Percentiles rank a stretch among this genome's conserved stretches.
Evolutionary conservation across 768 basidiomycete genomes (phyloP).

Genomic region (Termitomyces sp.): DNA sequence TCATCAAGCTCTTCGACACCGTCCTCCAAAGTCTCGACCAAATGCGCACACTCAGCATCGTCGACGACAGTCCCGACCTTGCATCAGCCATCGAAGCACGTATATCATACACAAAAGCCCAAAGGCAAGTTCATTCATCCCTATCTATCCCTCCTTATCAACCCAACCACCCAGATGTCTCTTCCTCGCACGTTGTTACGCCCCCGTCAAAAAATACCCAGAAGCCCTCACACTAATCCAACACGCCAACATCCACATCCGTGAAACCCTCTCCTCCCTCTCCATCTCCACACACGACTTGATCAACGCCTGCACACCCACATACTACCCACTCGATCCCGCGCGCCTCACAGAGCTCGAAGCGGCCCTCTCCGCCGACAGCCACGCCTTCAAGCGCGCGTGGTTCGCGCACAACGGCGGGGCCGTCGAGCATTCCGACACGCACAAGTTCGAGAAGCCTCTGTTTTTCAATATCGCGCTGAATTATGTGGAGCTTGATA

Average conservation of each 20-base stretch:
- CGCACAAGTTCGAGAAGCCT: slow-evolving; percentile 62
- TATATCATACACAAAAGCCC: slow-evolving; percentile 67
- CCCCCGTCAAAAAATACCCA: slow-evolving; percentile 60
- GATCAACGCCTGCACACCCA: slow-evolving; percentile 32
- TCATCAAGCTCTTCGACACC: slow-evolving; percentile 86
- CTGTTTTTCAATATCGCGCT: slow-evolving; percentile 92
- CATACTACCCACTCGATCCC: slow-evolving; percentile 50
- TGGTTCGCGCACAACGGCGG: slow-evolving; percentile 83
- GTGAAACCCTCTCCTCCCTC: slow-evolving; percentile 57
- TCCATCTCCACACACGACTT: slow-evolving; percentile 42
- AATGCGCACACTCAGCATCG: slow-evolving; percentile 76
- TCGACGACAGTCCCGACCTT: slow-evolving; percentile 85
- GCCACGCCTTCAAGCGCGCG: slow-evolving; percentile 53
- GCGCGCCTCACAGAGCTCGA: slow-evolving; percentile 50
- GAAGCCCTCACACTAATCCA: slow-evolving; percentile 69
- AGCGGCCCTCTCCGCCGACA: slow-evolving; percentile 36
- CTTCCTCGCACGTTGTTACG: slow-evolving; percentile 74
- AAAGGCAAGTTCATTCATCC: slow-evolving; percentile 40
- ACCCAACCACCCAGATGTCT: slow-evolving; percentile 43
- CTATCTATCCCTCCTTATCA: not conserved
- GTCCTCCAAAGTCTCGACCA: slow-evolving; percentile 80
- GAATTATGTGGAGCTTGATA: slow-evolving; percentile 85
- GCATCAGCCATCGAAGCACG: slow-evolving; percentile 74
- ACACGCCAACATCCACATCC: slow-evolving; percentile 66
- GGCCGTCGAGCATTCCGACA: slow-evolving; percentile 35